A percentile compares a stretch with the other conserved stretches of the same genome.
phyloP scores from a whole-genome alignment of 257 asterid genomes.

The Schizonepeta tenuifolia region DNA sequence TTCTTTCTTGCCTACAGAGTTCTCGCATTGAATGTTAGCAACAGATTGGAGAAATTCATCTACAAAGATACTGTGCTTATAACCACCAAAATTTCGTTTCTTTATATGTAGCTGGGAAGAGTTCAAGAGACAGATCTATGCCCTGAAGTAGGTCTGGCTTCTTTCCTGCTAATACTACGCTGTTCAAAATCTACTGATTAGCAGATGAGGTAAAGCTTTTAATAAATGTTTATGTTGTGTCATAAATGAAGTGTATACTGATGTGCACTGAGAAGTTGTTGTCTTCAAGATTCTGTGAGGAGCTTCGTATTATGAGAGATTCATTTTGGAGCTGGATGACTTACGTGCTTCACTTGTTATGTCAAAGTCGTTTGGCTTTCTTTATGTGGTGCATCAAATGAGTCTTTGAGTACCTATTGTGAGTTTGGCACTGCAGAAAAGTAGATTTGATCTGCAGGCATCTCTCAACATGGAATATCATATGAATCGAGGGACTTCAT shows the following conservation, averaged over 20 bases:
- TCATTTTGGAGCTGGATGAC: not conserved
- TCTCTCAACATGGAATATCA: not conserved
- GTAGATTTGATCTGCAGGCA: no score
- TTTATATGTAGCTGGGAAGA: not conserved
- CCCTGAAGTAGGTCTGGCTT: conserved; percentile 9
- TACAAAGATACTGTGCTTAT: not conserved
- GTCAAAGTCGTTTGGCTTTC: not conserved
- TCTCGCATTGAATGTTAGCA: not conserved
- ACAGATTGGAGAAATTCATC: not conserved
- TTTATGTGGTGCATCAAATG: not conserved
- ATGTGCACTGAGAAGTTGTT: not conserved
- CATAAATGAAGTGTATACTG: not conserved
- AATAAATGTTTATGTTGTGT: not conserved
- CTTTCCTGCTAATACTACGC: not conserved
- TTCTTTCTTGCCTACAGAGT: not conserved
- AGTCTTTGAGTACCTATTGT: not conserved
- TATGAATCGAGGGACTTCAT: no score
- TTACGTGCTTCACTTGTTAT: not conserved
- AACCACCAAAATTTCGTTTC: not conserved
- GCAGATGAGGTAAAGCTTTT: not conserved
- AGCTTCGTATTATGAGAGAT: not conserved
- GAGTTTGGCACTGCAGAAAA: not conserved
- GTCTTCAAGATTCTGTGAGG: not conserved
- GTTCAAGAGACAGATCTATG: not conserved
- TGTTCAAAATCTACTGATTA: not conserved